Percentiles rank a stretch among this genome's conserved stretches.
Conservation (phyloP, 1,284 basidiomycete species). For the Leccinum subrobustum region DNA sequence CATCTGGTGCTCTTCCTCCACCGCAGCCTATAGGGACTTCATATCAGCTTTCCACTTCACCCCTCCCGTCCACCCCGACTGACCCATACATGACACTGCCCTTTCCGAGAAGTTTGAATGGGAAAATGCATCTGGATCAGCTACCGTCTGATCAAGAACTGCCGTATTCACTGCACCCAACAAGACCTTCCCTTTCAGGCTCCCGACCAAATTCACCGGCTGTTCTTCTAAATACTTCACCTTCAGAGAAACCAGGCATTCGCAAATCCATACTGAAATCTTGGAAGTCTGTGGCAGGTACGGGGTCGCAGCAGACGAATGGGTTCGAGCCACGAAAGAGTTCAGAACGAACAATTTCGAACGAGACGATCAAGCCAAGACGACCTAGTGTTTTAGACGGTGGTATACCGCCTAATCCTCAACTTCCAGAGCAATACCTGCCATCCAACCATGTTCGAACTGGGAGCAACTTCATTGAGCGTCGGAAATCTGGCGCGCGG, state of each 20-base stretch:
- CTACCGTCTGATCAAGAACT: constrained; percentile 67
- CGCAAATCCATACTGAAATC: constrained; percentile 73
- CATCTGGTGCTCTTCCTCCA: constrained; percentile 32
- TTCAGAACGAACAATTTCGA: constrained; percentile 30
- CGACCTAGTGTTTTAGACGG: constrained; percentile 42
- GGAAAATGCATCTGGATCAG: constrained; percentile 38
- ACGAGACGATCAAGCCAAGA: constrained; percentile 34
- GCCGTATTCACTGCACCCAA: constrained; percentile 48
- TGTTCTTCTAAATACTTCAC: constrained; percentile 16
- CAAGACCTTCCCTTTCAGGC: constrained; percentile 27
- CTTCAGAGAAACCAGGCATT: constrained; percentile 38
- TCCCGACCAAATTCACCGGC: constrained; percentile 26
- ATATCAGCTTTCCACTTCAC: constrained; percentile 19
- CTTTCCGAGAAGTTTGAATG: constrained; percentile 16
- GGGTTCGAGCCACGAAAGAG: constrained; percentile 34
- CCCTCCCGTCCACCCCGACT: constrained; percentile 17
- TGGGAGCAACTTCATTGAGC: constrained; percentile 34
- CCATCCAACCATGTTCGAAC: constrained; percentile 34
- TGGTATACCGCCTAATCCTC: constrained; percentile 43
- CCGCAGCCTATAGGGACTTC: constrained; percentile 29
- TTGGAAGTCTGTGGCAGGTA: constrained; percentile 47
- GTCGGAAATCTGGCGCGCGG: constrained; percentile 26
- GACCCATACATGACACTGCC: constrained; percentile 24
- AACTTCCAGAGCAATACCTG: constrained; percentile 40
- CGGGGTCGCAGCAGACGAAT: constrained; percentile 27